Base-by-base conservation (phyloP, 345 rosid genomes). In the Cardamine occulta region DNA sequence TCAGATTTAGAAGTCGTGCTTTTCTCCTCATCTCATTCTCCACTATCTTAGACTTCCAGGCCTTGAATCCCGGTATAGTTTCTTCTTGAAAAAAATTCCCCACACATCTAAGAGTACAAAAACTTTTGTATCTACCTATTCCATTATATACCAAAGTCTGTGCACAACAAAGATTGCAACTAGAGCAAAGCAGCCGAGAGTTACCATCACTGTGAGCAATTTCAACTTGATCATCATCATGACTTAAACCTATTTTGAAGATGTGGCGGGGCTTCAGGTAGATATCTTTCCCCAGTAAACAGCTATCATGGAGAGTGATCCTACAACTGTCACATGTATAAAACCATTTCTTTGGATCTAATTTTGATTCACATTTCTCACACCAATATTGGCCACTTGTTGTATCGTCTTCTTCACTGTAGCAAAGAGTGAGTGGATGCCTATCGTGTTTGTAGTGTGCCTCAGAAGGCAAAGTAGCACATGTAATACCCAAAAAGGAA, bases 241-340 rank as follows among this genome's bases (percentile, higher is more conserved):
- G 2, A n/a, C n/a, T n/a, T n/a, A n/a, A n/a, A 8, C 3, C 40
- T 35, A 35, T 9, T 1, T 35, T 1, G 11, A 35, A 1, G 40
- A 29, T 35, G 40, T 82, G 86, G 89, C 12, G 91, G 87, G 75
- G 96, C 93, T 79, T 90, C 42, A 58, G 1, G 63, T 31, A 8
- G 3, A 10, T 7, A n/a, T 3, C 14, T 17, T 14, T 0, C 8
- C 23, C 23, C 12, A 58, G 12, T 8, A 58, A 14, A 32, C 23
- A 58, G 7, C 7, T 8, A 1, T 2, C 5, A 58, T 58, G 63
- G 10, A 58, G 39, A 32, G 63, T 58, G 14, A 58, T 18, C 14
- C 23, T 14, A 32, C 63, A 58, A 31, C 2, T 3, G 23, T 58
- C 23, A 0, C 63, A 58, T n/a, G 40, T n/a, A 26, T 58, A 58